These are phyloP conservation scores for Usnea hakonensis DNA, from an alignment of 495 filamentous ascomycete species.

Conservation along the genomic window DNA sequence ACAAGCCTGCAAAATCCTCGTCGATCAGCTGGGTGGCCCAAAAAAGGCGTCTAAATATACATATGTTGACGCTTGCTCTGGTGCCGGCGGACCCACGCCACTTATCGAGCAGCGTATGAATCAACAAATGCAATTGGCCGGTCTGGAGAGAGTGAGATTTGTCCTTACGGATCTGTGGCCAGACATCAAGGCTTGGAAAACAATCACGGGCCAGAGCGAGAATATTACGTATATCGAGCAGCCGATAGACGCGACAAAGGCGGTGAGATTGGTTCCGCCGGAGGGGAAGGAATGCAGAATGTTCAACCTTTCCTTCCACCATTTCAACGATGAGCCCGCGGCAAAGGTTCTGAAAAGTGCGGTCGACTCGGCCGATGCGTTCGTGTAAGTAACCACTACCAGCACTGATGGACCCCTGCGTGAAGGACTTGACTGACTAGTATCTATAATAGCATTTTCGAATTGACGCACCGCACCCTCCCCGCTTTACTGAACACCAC, in stretches of 20 bases:
- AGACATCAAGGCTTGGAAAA: constrained; percentile 53
- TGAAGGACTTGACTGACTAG: background rate
- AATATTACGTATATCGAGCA: constrained; percentile 46
- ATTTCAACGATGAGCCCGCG: constrained; percentile 58
- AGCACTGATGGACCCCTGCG: background rate
- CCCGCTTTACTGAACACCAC: constrained; percentile 45
- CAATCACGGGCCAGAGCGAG: constrained; percentile 39
- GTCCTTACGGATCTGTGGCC: constrained; percentile 63
- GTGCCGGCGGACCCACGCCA: constrained; percentile 58
- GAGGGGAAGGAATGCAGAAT: constrained; percentile 45
- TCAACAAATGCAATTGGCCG: constrained; percentile 28
- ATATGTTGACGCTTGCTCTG: constrained; percentile 67
- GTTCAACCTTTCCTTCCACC: constrained; percentile 67
- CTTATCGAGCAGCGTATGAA: constrained; percentile 51
- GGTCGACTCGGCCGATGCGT: constrained; percentile 53
- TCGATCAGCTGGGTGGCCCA: constrained; percentile 36
- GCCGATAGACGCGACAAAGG: constrained; percentile 53
- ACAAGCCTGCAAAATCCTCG: constrained; percentile 25
- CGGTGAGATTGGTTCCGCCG: constrained; percentile 36
- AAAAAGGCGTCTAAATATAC: constrained; percentile 36
- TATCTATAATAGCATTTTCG: constrained; percentile 49
- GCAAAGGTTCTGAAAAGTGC: constrained; percentile 50
- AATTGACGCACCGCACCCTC: constrained; percentile 55
- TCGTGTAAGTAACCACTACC: constrained; percentile 40
- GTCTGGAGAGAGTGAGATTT: constrained; percentile 42